Percentiles rank a stretch among this genome's conserved stretches.
Evolutionary conservation across 179 eudicot genomes (phyloP).

Genomic region (Sideroxylon spinosum): DNA sequence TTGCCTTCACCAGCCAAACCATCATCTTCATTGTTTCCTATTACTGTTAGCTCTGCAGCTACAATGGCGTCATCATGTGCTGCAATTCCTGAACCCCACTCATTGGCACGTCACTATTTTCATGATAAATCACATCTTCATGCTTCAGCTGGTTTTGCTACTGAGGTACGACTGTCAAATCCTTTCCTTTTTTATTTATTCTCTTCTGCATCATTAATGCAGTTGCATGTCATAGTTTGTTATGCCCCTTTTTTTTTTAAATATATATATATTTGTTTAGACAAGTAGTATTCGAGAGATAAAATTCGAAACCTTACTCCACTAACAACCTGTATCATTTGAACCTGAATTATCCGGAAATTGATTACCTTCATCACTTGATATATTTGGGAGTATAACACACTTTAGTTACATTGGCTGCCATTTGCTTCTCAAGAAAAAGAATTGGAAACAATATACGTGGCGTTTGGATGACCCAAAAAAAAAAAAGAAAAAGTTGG

Average conservation of each 20-base stretch:
- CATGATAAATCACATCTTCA: constrained; percentile 28
- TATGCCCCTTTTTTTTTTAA: neutral
- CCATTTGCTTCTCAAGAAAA: neutral
- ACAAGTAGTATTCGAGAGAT: neutral
- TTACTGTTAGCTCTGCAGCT: constrained; percentile 32
- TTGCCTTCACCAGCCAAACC: constrained; percentile 36
- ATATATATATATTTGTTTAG: no score
- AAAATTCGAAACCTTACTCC: neutral
- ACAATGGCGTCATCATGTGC: constrained; percentile 32
- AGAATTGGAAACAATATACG: constrained; percentile 2
- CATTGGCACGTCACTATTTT: constrained; percentile 27
- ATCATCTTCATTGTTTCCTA: constrained; percentile 52
- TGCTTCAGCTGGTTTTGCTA: constrained; percentile 32
- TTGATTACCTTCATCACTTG: neutral
- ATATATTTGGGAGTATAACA: neutral
- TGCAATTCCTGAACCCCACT: constrained; percentile 34
- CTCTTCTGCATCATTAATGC: neutral
- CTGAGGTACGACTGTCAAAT: constrained; percentile 37
- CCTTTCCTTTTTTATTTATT: constrained; percentile 2
- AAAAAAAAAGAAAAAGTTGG: no score
- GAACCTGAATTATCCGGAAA: neutral
- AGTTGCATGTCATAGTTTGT: neutral
- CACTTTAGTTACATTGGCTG: neutral
- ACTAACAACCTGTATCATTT: neutral
- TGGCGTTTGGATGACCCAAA: no score